Conservation (phyloP, 1,284 basidiomycete species). For the Austroboletus rostrupii region DNA sequence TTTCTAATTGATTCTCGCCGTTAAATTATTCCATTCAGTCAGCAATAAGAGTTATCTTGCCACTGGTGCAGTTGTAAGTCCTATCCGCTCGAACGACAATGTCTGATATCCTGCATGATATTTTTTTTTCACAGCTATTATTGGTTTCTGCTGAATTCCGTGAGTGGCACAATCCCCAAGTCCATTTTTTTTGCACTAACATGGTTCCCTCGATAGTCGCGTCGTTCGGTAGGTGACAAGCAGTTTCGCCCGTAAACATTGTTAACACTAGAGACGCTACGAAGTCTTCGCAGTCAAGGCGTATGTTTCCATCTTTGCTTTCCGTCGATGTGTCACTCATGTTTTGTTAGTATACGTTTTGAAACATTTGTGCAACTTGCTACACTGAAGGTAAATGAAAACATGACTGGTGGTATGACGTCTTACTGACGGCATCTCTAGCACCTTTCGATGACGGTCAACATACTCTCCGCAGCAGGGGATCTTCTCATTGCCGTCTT, state of each 20-base stretch:
- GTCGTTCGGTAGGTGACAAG: constrained; percentile 17
- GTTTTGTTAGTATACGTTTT: constrained; percentile 26
- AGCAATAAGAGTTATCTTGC: constrained; percentile 21
- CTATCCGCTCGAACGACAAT: not conserved
- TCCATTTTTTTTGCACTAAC: constrained; percentile 2
- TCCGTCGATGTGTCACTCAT: constrained; percentile 2
- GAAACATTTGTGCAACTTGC: constrained; percentile 39
- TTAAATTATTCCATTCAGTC: constrained; percentile 13
- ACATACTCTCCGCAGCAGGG: constrained; percentile 49
- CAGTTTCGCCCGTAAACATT: not conserved
- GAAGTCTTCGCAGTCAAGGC: constrained; percentile 39
- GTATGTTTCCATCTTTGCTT: constrained; percentile 28
- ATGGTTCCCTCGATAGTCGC: constrained; percentile 7
- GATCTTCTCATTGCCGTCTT: constrained; percentile 52
- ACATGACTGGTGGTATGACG: too few relatives aligned
- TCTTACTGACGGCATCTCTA: constrained; percentile 8
- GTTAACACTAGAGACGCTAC: constrained; percentile 2
- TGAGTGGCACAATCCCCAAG: constrained; percentile 22
- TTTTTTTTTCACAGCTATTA: constrained; percentile 10
- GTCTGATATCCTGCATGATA: not conserved
- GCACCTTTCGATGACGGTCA: constrained; percentile 49
- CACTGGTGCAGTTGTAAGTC: constrained; percentile 10
- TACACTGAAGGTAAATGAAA: constrained; percentile 19
- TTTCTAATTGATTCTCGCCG: not conserved
- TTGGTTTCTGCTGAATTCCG: constrained; percentile 52